Conservation (phyloP, 73 alveolate genomes). For the Paramecium biaurelia region DNA sequence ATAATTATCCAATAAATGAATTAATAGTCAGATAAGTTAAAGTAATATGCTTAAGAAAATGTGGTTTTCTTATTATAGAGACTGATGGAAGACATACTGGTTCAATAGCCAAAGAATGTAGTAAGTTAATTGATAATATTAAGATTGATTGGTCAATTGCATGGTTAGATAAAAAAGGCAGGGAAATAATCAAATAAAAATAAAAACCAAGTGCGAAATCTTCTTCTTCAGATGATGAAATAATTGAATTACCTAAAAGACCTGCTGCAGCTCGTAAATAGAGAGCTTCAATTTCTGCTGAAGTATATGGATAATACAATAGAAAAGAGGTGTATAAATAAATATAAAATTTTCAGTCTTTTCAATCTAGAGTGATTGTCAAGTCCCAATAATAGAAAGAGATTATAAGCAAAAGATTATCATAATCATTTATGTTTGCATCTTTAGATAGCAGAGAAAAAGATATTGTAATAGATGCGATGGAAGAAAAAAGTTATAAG, state of each 20-base stretch:
- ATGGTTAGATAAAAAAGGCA: constrained; percentile 45
- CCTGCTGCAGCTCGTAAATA: constrained; percentile 42
- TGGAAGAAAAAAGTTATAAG: constrained; percentile 81
- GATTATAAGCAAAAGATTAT: constrained; percentile 79
- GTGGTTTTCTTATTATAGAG: not conserved
- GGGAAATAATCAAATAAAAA: not conserved
- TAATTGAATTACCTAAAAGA: constrained; percentile 33
- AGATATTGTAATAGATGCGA: constrained; percentile 86
- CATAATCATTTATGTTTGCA: constrained; percentile 87
- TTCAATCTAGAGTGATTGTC: constrained; percentile 80
- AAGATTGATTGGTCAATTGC: constrained; percentile 51
- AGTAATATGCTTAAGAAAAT: not conserved
- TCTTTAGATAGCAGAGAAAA: constrained; percentile 87
- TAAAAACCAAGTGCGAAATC: not conserved
- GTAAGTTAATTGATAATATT: not conserved
- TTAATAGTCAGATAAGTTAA: not conserved
- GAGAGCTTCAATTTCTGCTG: constrained; percentile 90
- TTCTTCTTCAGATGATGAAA: constrained; percentile 12
- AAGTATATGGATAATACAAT: constrained; percentile 93
- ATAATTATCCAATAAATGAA: not conserved
- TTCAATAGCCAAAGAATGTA: not conserved
- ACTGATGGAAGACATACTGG: not conserved
- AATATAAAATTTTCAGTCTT: not conserved
- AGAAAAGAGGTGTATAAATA: constrained; percentile 69
- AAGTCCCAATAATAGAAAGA: constrained; percentile 80